Base-by-base conservation (phyloP, 139 green algal genomes). In the Chlorella sp. region DNA sequence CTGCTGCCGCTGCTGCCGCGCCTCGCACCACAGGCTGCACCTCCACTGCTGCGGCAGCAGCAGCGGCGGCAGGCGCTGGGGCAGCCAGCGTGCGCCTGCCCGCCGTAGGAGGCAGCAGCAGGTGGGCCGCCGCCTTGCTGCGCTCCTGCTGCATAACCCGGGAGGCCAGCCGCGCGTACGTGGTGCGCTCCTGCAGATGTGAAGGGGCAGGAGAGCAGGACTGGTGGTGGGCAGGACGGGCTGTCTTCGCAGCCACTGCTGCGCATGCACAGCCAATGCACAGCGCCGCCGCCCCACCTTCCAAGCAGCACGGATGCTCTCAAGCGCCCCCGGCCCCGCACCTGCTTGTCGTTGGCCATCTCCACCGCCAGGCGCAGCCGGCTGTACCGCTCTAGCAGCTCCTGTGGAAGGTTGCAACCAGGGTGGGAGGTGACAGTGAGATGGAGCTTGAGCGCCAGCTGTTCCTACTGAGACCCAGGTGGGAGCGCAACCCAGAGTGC, bases 311-410 rank as follows among this genome's bases (percentile, higher is more conserved):
- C n/a, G n/a, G n/a, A n/a, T n/a, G n/a, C n/a, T n/a, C n/a, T n/a
- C n/a, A n/a, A n/a, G n/a, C n/a, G n/a, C n/a, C n/a, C n/a, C n/a
- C n/a, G n/a, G n/a, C 34, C 20, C 67, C 56, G 11, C 73, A 87
- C 86, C 34, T 87, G 81, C 43, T 73, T 84, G 77, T 90, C 87
- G 73, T 90, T 90, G 41, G 87, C 83, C 36, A 69, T 54, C 26
- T 81, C 67, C 38, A 88, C 83, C 20, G 69, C 83, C 28, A 86
- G 51, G 8, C 87, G 62, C 70, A 90, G 65, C 51, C n/a, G 36
- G 58, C 62, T 85, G 54, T 88, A 90, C 60, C 83, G 81, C 58
- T 88, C 87, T 58, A 88, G 41, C 56, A 90, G 46, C 20, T 90
- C 87, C 38, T 76, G 56, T 26, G 28, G 5, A 19, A 51, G 38